phyloP scores from a whole-genome alignment of 2,329 filamentous ascomycete species.

The Cucurbitaria berberidis region DNA sequence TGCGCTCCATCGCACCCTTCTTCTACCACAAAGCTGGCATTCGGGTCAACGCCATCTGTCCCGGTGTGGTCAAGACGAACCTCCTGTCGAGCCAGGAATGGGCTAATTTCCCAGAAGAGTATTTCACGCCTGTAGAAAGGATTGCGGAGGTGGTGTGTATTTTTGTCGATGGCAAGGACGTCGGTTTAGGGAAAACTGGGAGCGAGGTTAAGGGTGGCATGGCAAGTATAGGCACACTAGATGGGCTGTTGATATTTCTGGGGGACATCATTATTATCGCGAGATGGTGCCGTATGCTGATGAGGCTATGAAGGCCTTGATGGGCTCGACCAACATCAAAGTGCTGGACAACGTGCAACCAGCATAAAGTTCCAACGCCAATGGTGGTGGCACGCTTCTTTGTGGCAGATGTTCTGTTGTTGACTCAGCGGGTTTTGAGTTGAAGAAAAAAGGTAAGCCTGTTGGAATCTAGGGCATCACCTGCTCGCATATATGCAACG shows the following conservation, averaged over 20 bases:
- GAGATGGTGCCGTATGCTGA: constrained; percentile 25
- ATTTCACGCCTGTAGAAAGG: constrained; percentile 39
- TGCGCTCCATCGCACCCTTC: constrained; percentile 43
- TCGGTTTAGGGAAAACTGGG: constrained; percentile 14
- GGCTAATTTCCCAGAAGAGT: constrained; percentile 35
- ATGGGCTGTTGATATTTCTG: constrained; percentile 26
- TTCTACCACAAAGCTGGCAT: constrained; percentile 39
- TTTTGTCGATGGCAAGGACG: constrained; percentile 32
- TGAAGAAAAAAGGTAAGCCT: no score
- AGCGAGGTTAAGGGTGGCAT: constrained; percentile 23
- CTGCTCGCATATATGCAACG: no score
- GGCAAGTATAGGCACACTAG: constrained; percentile 27
- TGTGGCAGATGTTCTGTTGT: no score
- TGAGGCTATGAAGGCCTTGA: constrained; percentile 26
- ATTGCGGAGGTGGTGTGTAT: constrained; percentile 35
- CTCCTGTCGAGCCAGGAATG: constrained; percentile 37
- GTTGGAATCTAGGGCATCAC: no score
- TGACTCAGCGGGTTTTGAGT: no score
- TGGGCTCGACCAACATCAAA: constrained; percentile 34
- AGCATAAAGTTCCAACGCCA: background rate
- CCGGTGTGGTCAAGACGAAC: constrained; percentile 46
- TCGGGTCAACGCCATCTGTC: constrained; percentile 49
- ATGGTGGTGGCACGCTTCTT: background rate
- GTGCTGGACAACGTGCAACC: constrained; percentile 22
- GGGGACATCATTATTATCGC: constrained; percentile 31